These are phyloP conservation scores for Phytopythium chamaehyphon DNA, from an alignment of 352 stramenopile genomes.

Conservation along the genomic window DNA sequence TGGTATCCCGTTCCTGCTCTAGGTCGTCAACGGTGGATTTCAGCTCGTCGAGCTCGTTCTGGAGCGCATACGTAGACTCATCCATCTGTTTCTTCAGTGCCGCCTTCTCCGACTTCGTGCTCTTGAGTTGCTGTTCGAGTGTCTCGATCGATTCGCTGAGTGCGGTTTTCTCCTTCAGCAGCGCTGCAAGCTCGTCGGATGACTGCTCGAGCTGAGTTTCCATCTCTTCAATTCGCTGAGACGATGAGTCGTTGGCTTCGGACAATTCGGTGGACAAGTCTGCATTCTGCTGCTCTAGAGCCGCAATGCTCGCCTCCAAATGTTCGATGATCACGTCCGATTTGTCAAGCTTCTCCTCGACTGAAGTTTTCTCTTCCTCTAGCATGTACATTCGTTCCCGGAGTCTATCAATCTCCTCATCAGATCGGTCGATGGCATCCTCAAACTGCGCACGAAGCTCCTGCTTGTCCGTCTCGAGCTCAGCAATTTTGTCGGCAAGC, in stretches of 20 bases:
- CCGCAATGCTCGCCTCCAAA: conserved; percentile 27
- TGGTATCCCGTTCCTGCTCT: conserved; percentile 12
- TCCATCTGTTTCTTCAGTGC: conserved; percentile 6
- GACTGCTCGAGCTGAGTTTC: conserved; percentile 29
- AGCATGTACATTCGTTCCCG: conserved; percentile 40
- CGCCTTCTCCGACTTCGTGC: conserved; percentile 15
- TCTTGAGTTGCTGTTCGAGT: conserved; percentile 13
- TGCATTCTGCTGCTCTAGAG: conserved; percentile 34
- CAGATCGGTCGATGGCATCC: conserved; percentile 27
- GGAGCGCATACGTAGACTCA: background rate
- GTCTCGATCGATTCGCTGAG: conserved; percentile 3
- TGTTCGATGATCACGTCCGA: conserved; percentile 27
- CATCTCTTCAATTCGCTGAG: conserved; percentile 18
- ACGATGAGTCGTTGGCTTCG: conserved; percentile 19
- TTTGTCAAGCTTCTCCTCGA: conserved; percentile 33
- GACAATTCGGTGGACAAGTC: conserved; percentile 13
- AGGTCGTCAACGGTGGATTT: conserved; percentile 6
- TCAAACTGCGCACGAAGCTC: conserved; percentile 32
- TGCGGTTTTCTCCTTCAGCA: conserved; percentile 23
- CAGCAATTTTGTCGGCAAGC: conserved; percentile 50
- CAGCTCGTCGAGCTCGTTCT: conserved; percentile 17
- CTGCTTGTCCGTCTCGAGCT: conserved; percentile 53
- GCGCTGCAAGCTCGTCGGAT: conserved; percentile 27
- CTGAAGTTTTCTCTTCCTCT: conserved; percentile 36
- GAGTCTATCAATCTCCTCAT: conserved; percentile 49